Percentiles rank a stretch among this genome's conserved stretches.
phyloP scores from a whole-genome alignment of 495 filamentous ascomycete species.

The Sordaria brevicollis region DNA sequence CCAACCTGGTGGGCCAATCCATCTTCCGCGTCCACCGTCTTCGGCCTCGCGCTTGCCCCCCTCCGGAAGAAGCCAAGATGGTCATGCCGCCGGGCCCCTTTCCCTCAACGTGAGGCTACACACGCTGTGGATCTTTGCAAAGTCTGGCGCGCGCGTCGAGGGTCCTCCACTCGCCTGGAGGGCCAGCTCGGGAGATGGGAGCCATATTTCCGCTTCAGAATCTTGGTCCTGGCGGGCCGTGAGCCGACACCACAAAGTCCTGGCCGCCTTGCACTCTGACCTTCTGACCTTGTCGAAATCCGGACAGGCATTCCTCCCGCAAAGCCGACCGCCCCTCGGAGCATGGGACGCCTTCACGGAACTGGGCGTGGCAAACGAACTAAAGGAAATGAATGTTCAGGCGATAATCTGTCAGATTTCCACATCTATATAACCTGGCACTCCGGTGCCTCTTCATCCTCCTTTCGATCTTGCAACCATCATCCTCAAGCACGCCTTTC shows the following conservation, averaged over 20 bases:
- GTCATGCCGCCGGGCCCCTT: not conserved
- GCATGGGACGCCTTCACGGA: slow-evolving; percentile 2
- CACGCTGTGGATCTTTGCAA: not conserved
- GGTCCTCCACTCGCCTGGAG: not conserved
- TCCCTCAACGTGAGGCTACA: slow-evolving; percentile 9
- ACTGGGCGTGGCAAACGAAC: not conserved
- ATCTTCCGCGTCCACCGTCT: not conserved
- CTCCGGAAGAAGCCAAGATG: not conserved
- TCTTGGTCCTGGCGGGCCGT: slow-evolving; percentile 17
- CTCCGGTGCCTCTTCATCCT: not conserved
- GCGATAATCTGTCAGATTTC: not conserved
- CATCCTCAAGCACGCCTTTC: slow-evolving; percentile 15
- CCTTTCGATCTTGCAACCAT: slow-evolving; percentile 11
- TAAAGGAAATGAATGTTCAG: not conserved
- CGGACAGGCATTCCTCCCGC: not conserved
- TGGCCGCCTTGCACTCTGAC: slow-evolving; percentile 1
- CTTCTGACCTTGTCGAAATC: not conserved
- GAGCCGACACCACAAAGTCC: slow-evolving; percentile 11
- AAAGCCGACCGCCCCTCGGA: slow-evolving; percentile 8
- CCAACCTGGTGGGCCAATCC: slow-evolving; percentile 1
- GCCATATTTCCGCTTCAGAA: slow-evolving; percentile 1
- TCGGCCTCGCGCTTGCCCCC: not conserved
- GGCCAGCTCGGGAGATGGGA: slow-evolving; percentile 1
- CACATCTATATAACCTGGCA: slow-evolving; percentile 15
- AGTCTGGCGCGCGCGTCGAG: not conserved